Evolutionary conservation across 192 early-diverging fungal genomes (phyloP).

Genomic region (Radiomyces spectabilis): DNA sequence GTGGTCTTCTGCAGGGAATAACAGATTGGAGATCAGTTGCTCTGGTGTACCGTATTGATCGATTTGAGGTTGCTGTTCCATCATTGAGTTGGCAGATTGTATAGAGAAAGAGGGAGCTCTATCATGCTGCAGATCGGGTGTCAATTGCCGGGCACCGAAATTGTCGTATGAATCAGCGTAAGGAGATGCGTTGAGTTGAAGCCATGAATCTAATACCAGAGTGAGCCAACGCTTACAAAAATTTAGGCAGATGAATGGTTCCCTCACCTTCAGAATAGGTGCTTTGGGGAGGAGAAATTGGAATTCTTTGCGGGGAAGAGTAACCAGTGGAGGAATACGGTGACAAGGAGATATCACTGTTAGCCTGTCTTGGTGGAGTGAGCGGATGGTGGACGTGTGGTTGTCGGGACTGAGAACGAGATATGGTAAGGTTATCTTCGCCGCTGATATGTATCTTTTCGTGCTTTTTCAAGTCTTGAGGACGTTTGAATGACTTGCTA

Average conservation of each 20-base stretch:
- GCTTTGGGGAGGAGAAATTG: constrained; percentile 26
- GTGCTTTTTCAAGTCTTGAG: constrained; percentile 91
- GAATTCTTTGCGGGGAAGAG: constrained; percentile 7
- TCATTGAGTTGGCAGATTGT: too few relatives aligned
- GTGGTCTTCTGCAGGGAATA: constrained; percentile 6
- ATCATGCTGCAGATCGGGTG: background rate
- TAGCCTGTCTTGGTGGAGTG: constrained; percentile 4
- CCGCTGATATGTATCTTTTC: constrained; percentile 74
- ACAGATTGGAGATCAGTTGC: constrained; percentile 11
- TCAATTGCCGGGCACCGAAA: constrained; percentile 7
- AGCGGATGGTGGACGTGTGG: background rate
- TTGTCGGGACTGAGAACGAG: too few relatives aligned
- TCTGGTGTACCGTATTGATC: constrained; percentile 5
- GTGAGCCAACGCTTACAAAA: background rate
- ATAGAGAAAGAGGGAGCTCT: too few relatives aligned
- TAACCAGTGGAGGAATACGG: background rate
- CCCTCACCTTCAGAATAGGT: constrained; percentile 12
- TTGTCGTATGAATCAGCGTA: background rate
- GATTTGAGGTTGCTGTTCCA: too few relatives aligned
- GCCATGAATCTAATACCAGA: background rate
- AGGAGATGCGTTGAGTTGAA: background rate
- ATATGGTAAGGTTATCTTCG: constrained; percentile 25
- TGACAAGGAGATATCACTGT: background rate
- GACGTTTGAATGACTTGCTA: constrained; percentile 79
- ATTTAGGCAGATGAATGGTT: background rate